A percentile compares a stretch with the other conserved stretches of the same genome.
phyloP scores from a whole-genome alignment of 371 early-diverging fungal species.

The Smittium mucronatum region DNA sequence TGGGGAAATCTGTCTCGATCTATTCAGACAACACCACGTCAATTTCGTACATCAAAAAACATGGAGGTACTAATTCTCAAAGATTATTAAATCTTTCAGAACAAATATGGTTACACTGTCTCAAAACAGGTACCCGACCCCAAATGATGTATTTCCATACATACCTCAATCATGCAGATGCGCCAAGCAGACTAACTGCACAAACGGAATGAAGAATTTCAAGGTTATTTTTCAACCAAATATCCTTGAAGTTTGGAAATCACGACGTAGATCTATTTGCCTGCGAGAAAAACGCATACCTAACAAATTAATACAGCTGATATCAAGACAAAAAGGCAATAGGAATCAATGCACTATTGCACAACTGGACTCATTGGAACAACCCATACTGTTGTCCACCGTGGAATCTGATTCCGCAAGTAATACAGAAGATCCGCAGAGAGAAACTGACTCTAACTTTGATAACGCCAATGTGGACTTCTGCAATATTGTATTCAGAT shows the following conservation, averaged over 20 bases:
- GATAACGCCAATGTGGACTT: slow-evolving; percentile 7
- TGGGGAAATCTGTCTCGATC: not conserved
- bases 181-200: not conserved
- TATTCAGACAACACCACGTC: not conserved
- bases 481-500: not conserved
- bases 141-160: not conserved
- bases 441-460: slow-evolving; percentile 9
- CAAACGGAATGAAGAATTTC: slow-evolving; percentile 13
- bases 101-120: not conserved
- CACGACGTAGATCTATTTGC: slow-evolving; percentile 30
- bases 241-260: not conserved
- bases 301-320: slow-evolving; percentile 16
- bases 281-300: slow-evolving; percentile 11
- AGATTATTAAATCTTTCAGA: not conserved
- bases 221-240: not conserved
- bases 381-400: slow-evolving; percentile 20
- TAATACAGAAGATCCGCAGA: slow-evolving; percentile 16
- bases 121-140: not conserved
- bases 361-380: slow-evolving; percentile 15
- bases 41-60: not conserved
- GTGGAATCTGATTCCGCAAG: slow-evolving; percentile 23
- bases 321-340: slow-evolving; percentile 19
- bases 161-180: not conserved
- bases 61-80: not conserved
- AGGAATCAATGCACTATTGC: slow-evolving; percentile 25